A percentile compares a stretch with the other conserved stretches of the same genome.
These are phyloP conservation scores for Bodo saltans DNA, from an alignment of 78 protist species.

Conservation along the genomic window DNA sequence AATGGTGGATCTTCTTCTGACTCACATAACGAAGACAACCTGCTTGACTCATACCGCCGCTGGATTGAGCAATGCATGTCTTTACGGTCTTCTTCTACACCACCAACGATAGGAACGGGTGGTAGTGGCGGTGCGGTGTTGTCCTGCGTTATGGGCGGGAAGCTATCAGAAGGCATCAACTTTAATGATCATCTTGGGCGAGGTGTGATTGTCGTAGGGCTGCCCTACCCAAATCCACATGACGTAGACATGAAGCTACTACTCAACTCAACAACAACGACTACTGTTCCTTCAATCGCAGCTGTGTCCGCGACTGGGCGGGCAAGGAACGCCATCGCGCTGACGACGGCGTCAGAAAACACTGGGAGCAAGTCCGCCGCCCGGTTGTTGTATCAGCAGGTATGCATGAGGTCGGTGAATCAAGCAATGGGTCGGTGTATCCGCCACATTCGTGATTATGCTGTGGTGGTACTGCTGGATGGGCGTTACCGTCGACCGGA, in stretches of 20 bases:
- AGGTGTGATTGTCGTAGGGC: constrained; percentile 67
- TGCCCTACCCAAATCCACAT: constrained; percentile 65
- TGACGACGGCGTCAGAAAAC: no score
- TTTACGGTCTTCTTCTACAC: not conserved
- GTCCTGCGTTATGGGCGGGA: constrained; percentile 71
- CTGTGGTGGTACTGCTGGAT: constrained; percentile 63
- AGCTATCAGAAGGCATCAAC: constrained; percentile 85
- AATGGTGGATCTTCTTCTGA: no score
- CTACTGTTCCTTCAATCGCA: no score
- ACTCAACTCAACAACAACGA: constrained; percentile 15
- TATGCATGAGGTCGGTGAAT: constrained; percentile 84
- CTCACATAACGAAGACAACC: no score
- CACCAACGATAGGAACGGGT: not conserved
- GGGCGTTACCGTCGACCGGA: constrained; percentile 23
- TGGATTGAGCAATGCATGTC: not conserved
- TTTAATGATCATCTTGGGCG: constrained; percentile 56
- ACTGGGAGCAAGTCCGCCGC: constrained; percentile 1
- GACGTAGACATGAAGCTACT: constrained; percentile 47
- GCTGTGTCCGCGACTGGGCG: no score
- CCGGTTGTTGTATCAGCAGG: constrained; percentile 36
- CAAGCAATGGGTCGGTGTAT: constrained; percentile 81
- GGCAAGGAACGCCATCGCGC: no score
- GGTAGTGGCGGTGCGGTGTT: constrained; percentile 44
- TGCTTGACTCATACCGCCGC: not conserved
- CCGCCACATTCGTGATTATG: constrained; percentile 69